A percentile compares a stretch with the other conserved stretches of the same genome.
Evolutionary conservation across 176 grass and related monocot genomes (phyloP).

Genomic region (Oropetium thomaeum): DNA sequence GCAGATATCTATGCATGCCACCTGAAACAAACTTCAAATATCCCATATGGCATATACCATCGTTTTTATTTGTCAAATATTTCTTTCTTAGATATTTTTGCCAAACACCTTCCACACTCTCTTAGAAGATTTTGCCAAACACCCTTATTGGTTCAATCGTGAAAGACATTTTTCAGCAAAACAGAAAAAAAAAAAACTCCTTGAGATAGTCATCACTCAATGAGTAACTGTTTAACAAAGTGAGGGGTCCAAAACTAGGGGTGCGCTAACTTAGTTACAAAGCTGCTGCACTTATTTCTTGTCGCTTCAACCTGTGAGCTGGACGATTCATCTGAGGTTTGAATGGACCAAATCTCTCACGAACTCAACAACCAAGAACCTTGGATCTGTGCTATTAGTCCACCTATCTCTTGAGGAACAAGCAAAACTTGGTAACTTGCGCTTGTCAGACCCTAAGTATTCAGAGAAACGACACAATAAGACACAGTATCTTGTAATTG

Average conservation of each 20-base stretch:
- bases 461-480: background rate
- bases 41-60: too few species aligned
- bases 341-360: slow-evolving; percentile 19
- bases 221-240: slow-evolving; percentile 10
- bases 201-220: background rate
- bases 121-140: too few species aligned
- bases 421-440: background rate
- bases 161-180: background rate
- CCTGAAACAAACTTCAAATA: too few species aligned
- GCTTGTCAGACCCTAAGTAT: background rate
- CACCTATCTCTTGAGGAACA: background rate
- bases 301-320: background rate
- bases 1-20: too few species aligned
- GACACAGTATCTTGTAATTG: background rate
- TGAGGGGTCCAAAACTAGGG: background rate
- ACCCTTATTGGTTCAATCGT: background rate
- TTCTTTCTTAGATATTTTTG: too few species aligned
- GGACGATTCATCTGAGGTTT: slow-evolving; percentile 33
- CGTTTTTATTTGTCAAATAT: too few species aligned
- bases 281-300: background rate
- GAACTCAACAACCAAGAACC: background rate
- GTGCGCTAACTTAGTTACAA: background rate
- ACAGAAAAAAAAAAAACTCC: background rate
- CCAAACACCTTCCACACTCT: too few species aligned
- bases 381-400: background rate